Evolutionary conservation across 139 green algal species (phyloP).

Genomic region (Volvox africanus): DNA sequence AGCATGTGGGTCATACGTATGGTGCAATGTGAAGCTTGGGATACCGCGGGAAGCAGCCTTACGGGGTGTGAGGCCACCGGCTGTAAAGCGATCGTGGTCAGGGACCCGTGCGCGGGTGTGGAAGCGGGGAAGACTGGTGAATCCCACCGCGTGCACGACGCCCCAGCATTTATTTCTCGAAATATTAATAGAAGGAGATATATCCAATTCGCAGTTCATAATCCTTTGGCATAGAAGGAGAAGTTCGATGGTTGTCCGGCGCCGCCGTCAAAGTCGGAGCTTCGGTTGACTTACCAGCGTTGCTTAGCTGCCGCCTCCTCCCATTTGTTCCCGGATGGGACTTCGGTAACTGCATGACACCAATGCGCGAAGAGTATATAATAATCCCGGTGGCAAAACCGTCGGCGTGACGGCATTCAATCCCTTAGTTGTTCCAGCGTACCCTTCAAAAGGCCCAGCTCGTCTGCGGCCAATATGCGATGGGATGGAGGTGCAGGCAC

Average conservation of each 20-base stretch:
- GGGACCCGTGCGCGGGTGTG: too few species aligned
- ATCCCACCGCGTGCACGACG: too few species aligned
- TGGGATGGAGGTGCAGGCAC: slow-evolving; percentile 10
- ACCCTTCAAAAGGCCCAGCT: slow-evolving; percentile 33
- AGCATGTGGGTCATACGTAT: too few species aligned
- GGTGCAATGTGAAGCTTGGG: too few species aligned
- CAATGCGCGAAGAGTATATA: background rate
- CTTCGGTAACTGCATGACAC: slow-evolving; percentile 12
- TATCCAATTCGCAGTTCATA: too few species aligned
- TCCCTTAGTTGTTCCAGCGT: background rate
- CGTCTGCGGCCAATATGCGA: slow-evolving; percentile 22
- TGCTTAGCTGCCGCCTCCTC: slow-evolving; percentile 28
- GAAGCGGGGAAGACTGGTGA: too few species aligned
- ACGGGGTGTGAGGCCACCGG: too few species aligned
- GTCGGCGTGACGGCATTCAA: background rate
- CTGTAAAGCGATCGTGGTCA: too few species aligned
- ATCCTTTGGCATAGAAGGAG: too few species aligned
- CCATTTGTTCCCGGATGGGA: slow-evolving; percentile 28
- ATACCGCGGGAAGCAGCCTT: too few species aligned
- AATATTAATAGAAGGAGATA: too few species aligned
- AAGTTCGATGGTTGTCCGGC: background rate
- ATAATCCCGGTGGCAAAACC: background rate
- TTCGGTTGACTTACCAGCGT: slow-evolving; percentile 9
- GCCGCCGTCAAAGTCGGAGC: background rate
- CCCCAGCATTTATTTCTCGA: too few species aligned